Evolutionary conservation across 352 stramenopile genomes (phyloP).

Genomic region (Pythium myriotylum): DNA sequence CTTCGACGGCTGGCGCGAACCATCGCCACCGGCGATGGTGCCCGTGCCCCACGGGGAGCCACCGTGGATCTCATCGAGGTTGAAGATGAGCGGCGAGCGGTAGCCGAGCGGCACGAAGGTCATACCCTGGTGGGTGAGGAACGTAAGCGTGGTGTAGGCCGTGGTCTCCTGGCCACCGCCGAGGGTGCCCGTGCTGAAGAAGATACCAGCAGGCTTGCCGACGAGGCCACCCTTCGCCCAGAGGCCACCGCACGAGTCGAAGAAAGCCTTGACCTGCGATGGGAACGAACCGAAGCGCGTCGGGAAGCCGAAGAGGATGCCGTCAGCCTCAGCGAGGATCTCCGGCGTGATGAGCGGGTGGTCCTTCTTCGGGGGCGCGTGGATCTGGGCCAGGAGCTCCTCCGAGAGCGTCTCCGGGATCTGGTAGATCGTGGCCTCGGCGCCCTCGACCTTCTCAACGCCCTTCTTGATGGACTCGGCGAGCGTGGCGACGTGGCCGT

Average conservation of each 20-base stretch:
- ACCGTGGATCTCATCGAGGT: constrained; percentile 81
- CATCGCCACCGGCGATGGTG: constrained; percentile 82
- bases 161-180: too few relatives aligned
- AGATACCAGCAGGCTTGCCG: constrained; percentile 88
- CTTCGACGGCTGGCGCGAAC: constrained; percentile 76
- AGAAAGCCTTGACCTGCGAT: constrained; percentile 91
- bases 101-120: constrained; percentile 89
- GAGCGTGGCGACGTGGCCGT: constrained; percentile 73
- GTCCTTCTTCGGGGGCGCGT: constrained; percentile 63
- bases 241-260: constrained; percentile 85
- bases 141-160: constrained; percentile 79
- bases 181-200: too few relatives aligned
- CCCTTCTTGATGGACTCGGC: constrained; percentile 64
- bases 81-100: constrained; percentile 61
- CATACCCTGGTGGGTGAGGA: constrained; percentile 90
- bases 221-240: constrained; percentile 81
- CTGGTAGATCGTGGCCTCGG: constrained; percentile 58
- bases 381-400: constrained; percentile 72
- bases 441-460: constrained; percentile 58
- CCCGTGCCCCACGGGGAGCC: constrained; percentile 82
- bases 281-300: constrained; percentile 82
- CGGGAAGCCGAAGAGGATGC: constrained; percentile 85
- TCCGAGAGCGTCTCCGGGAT: constrained; percentile 71
- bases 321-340: constrained; percentile 63
- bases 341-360: constrained; percentile 56